Base-by-base conservation (phyloP, 2,329 filamentous ascomycete species). In the Teratosphaeria viscida region DNA sequence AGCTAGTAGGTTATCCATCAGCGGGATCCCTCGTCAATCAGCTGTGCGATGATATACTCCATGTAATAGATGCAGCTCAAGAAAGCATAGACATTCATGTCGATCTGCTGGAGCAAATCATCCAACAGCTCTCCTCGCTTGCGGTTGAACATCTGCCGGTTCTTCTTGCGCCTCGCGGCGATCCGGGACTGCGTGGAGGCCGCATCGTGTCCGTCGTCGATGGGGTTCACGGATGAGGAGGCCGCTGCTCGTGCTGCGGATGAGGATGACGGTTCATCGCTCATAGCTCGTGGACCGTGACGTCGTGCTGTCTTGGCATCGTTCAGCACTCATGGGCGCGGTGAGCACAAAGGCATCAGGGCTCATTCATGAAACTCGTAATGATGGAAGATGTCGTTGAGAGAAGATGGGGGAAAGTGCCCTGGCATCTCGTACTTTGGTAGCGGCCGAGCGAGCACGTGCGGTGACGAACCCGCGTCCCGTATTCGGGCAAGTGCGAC, bases 1-100 rank as follows among this genome's bases (percentile, higher is more conserved):
- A 84, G 73, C 82, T 70, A n/a, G 16, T 70, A n/a, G 16, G 19
- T 29, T 3, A 5, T 19, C 23, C n/a, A 19, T 54, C 32, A 27
- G 35, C 8, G 35, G 56, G 29, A 39, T 19, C 34, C 5, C 4
- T 59, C 2, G 11, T 27, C 37, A 37, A 11, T n/a, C 34, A 27
- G 23, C 7, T 7, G 53, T n/a, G 27, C 5, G 53, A 29, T 26
- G 27, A 27, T 80, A 67, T 76, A 85, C 82, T 86, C 84, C 72
- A 85, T 78, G 70, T 86, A 83, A 71, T 86, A 86, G 60, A 85
- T 71, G 7, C 79, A 77, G 43, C 83, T 82, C 61, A 86, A 74
- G 73, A 86, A 76, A 69, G 83, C 80, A 72, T 84, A 86, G 59
- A 85, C 78, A 55, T 84, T 67, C 65, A 82, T 77, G 66, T 86